A percentile compares a stretch with the other conserved stretches of the same genome.
These are phyloP conservation scores for Trichoderma cornu-damae DNA, from an alignment of 2,329 filamentous ascomycete species.

Conservation along the genomic window DNA sequence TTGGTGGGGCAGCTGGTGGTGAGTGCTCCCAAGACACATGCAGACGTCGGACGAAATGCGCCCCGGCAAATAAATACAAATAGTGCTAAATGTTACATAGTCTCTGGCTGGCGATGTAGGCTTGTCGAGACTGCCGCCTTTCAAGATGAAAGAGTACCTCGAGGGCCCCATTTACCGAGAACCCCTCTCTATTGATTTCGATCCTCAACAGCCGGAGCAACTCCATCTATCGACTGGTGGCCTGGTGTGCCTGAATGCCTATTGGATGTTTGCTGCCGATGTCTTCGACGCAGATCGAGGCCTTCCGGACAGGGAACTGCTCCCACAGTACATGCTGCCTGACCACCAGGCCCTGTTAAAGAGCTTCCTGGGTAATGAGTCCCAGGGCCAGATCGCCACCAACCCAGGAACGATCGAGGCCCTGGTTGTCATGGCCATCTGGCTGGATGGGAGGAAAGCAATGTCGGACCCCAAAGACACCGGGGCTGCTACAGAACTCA, in stretches of 20 bases:
- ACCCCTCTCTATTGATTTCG: conserved; percentile 43
- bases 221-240: conserved; percentile 57
- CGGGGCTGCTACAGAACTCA: conserved; percentile 43
- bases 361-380: conserved; percentile 48
- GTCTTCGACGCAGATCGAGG: conserved; percentile 55
- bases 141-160: conserved; percentile 44
- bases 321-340: conserved; percentile 57
- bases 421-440: conserved; percentile 55
- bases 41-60: not conserved
- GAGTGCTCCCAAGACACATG: conserved; percentile 26
- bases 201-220: conserved; percentile 43
- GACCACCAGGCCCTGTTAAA: conserved; percentile 52
- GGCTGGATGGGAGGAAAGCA: conserved; percentile 49
- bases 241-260: conserved; percentile 54
- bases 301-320: conserved; percentile 50
- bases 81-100: conserved; percentile 31
- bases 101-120: conserved; percentile 61
- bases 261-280: conserved; percentile 58
- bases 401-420: conserved; percentile 55
- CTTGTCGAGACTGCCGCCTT: conserved; percentile 42
- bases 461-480: conserved; percentile 32
- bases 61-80: too few relatives aligned
- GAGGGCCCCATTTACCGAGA: conserved; percentile 39
- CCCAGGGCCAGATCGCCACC: conserved; percentile 44
- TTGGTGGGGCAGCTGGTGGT: conserved; percentile 69